phyloP scores from a whole-genome alignment of 2,329 filamentous ascomycete genomes.

The Colletotrichum graminicola region DNA sequence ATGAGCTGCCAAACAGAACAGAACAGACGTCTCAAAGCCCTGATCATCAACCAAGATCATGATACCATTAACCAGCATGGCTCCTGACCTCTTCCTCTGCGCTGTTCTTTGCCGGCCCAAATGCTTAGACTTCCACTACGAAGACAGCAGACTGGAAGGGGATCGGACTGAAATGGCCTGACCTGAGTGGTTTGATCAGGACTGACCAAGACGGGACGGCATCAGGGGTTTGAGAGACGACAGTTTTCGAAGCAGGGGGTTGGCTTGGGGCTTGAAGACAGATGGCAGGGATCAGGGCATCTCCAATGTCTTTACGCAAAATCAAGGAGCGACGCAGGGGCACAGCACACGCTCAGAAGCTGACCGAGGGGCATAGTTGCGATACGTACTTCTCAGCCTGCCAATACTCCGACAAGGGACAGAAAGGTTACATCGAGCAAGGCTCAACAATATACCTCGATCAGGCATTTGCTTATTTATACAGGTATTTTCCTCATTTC shows the following conservation, averaged over 20 bases:
- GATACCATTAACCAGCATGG: background rate
- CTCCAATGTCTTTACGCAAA: background rate
- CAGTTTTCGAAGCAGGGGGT: background rate
- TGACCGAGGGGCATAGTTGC: background rate
- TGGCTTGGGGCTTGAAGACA: background rate
- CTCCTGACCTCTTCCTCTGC: background rate
- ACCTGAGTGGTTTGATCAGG: background rate
- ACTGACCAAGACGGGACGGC: background rate
- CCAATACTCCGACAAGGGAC: background rate
- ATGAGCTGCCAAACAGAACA: background rate
- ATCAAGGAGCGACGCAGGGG: slow-evolving; percentile 30
- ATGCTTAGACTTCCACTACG: background rate
- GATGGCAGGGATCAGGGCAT: slow-evolving; percentile 13
- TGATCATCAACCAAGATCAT: background rate
- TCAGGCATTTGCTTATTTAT: slow-evolving; percentile 11
- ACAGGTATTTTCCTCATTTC: background rate
- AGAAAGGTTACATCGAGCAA: background rate
- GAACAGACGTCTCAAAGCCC: background rate
- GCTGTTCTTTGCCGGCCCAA: background rate
- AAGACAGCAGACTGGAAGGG: background rate
- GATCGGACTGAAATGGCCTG: background rate
- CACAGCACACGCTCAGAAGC: slow-evolving; percentile 1
- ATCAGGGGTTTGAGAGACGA: background rate
- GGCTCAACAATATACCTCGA: slow-evolving; percentile 19
- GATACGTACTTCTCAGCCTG: background rate